Evolutionary conservation across 176 grass and related monocot genomes (phyloP).

Genomic region (Juncus inflexus): DNA sequence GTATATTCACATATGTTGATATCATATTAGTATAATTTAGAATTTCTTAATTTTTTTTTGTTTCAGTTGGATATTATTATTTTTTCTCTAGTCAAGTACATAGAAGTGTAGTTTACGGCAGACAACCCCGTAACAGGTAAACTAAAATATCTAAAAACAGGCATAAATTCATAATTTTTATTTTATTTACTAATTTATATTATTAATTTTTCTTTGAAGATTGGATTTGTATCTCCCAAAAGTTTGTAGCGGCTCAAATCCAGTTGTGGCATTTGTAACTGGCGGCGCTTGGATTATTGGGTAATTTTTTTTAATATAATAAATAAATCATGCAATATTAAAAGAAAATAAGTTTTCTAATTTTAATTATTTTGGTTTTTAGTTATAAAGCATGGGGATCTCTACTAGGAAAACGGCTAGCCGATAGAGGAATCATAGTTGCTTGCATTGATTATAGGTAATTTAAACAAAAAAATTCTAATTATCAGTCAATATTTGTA

Average conservation of each 20-base stretch:
- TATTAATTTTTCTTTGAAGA: constrained; percentile 35
- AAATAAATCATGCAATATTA: constrained; percentile 1
- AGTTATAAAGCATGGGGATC: constrained; percentile 99
- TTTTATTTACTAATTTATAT: constrained; percentile 4
- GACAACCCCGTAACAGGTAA: constrained; percentile 91
- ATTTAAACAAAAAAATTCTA: constrained; percentile 3
- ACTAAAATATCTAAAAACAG: constrained; percentile 9
- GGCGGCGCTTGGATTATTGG: constrained; percentile 99
- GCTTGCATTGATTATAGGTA: constrained; percentile 99
- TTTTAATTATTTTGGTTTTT: constrained; percentile 15
- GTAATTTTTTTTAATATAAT: constrained; percentile 36
- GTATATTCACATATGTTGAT: not conserved
- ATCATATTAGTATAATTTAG: not conserved
- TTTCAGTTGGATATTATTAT: constrained; percentile 96
- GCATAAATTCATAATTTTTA: not conserved
- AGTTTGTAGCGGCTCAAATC: constrained; percentile 49
- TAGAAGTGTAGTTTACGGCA: constrained; percentile 93
- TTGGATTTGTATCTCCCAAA: constrained; percentile 91
- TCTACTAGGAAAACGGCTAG: constrained; percentile 79
- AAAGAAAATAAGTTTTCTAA: not conserved
- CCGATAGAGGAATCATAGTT: constrained; percentile 95
- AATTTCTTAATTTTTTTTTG: not conserved
- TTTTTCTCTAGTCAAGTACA: constrained; percentile 85
- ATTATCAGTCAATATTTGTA: not conserved
- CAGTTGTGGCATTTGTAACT: constrained; percentile 93